Evolutionary conservation across 805 yeast genomes (phyloP).

Genomic region (Pichia occidentalis): DNA sequence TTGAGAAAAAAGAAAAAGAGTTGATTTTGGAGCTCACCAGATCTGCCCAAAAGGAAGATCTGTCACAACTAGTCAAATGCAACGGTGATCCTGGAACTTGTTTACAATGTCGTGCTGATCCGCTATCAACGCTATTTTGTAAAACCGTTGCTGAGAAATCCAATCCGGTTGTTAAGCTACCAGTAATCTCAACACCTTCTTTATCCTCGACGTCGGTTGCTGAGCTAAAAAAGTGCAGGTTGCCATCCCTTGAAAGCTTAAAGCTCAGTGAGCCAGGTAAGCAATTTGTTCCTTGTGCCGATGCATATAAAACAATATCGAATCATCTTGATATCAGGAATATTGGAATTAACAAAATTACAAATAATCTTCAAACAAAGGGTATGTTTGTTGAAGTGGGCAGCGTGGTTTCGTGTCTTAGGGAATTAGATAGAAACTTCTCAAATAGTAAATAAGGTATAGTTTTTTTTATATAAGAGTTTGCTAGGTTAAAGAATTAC

Average conservation of each 20-base stretch:
- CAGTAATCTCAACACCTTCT: conserved; percentile 2
- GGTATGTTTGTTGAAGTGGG: conserved; percentile 93
- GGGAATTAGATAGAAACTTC: conserved; percentile 67
- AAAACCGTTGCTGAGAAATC: conserved; percentile 58
- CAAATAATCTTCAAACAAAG: conserved; percentile 66
- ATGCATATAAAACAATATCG: conserved; percentile 81
- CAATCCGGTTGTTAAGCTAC: neutral
- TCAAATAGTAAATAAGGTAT: conserved; percentile 1
- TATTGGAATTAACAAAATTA: conserved; percentile 67
- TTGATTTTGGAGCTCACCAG: conserved; percentile 10
- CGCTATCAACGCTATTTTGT: conserved; percentile 84
- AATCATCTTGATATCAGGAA: conserved; percentile 71
- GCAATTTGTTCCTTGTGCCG: conserved; percentile 77
- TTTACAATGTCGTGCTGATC: conserved; percentile 74
- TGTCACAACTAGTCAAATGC: conserved; percentile 41
- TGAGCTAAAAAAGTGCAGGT: conserved; percentile 1
- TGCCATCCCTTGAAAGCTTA: conserved; percentile 24
- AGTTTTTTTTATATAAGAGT: neutral
- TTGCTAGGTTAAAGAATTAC: no score
- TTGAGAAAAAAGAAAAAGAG: conserved; percentile 14
- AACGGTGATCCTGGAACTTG: conserved; percentile 90
- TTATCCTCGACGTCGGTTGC: neutral
- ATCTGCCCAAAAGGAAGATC: conserved; percentile 11
- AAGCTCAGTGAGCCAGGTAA: conserved; percentile 32
- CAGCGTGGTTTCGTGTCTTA: conserved; percentile 74